Evolutionary conservation across 257 asterid genomes (phyloP), one percentile per base, ranked within the genome.

Genomic region (Solanum dulcamara): DNA sequence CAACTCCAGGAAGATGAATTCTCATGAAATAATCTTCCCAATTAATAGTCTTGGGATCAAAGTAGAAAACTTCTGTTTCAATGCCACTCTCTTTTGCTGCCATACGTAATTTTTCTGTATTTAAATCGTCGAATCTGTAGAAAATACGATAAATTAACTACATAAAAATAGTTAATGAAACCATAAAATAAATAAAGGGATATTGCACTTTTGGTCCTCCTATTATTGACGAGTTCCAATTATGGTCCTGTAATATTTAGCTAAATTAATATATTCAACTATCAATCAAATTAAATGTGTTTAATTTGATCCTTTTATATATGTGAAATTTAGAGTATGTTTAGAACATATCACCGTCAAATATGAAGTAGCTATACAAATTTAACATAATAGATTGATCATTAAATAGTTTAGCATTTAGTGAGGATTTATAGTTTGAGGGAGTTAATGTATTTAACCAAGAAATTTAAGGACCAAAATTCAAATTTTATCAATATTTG

Each of bases 1-100:
- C 98, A 6, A 87, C 89, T 53, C 99, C 99, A 67, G 99, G 99
- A 38, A 94, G 46, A 89, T 95, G 98, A 38, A 44, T 90, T 28
- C 88, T 91, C 91, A 88, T 74, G 91, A 93, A 91, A 86, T 95
- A 94, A 40, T 95, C 99, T 33, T 91, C 97, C 99, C 98, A 95
- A 62, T 90, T 86, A 7, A 96, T 90, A 62, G 46, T 79, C 88
- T 91, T 93, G 10, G 97, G 96, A 86, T 96, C 98, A 84, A 94
- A 96, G 86, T 88, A 90, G 88, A 94, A 94, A 77, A 85, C 33
- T 4, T 89, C 88, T 20, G 55, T 80, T 83, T 93, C 96, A 1
- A 11, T 81, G 1, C 80, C 90, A 66, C 86, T 85, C 77, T 88
- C 93, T 85, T 85, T 80, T 48, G 91, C 89, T 5, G 90, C 92